A percentile compares a stretch with the other conserved stretches of the same genome.
Conservation (phyloP, 371 early-diverging fungal species). For the Polyrhizophydium stewartii region DNA sequence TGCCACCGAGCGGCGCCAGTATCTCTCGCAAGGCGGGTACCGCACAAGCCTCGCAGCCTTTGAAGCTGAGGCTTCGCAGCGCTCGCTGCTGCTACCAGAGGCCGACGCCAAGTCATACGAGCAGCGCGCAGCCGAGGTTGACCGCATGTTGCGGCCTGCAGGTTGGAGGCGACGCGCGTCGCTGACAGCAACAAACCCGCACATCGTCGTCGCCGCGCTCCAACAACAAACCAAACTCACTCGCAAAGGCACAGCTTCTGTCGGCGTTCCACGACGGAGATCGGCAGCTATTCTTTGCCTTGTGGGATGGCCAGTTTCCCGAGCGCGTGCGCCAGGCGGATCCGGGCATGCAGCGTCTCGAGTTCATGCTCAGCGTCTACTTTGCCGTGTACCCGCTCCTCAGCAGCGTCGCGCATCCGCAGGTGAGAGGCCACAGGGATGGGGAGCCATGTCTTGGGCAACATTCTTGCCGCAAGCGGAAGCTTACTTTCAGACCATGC, state of each 20-base stretch:
- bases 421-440: no score
- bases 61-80: not conserved
- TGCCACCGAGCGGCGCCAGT: no score
- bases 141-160: no score
- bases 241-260: slow-evolving; percentile 23
- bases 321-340: slow-evolving; percentile 13
- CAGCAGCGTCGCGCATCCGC: slow-evolving; percentile 15
- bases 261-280: slow-evolving; percentile 37
- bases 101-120: no score
- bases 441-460: no score
- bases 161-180: no score
- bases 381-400: slow-evolving; percentile 48
- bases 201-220: no score
- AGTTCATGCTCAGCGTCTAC: slow-evolving; percentile 43
- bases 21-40: not conserved
- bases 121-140: no score
- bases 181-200: no score
- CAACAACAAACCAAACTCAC: no score
- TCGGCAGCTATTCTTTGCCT: slow-evolving; percentile 27
- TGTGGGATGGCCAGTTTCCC: slow-evolving; percentile 42
- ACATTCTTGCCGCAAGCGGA: no score
- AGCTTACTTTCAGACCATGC: not conserved
- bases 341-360: slow-evolving; percentile 30
- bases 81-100: no score
- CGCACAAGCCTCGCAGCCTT: not conserved